Evolutionary conservation across 148 eudicot genomes (phyloP), one percentile per base, ranked within the genome.

Genomic region (Cornus florida): DNA sequence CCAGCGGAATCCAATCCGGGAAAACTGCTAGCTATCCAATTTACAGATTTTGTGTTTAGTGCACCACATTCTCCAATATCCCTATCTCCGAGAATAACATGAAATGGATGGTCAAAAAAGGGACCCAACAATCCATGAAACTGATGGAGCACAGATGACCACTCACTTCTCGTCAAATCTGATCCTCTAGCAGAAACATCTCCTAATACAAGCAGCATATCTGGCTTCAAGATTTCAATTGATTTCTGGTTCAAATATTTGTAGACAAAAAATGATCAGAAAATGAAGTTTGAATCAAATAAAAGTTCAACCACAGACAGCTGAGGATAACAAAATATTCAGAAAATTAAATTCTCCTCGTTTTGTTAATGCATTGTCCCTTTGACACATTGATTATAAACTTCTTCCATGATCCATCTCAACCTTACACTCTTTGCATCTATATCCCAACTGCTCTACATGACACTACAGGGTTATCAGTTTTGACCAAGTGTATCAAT

Each of bases 171-270:
- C 6, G 75, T 69, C 72, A 84, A 69, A 32, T 80, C 67, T 60
- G 81, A 78, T 46, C 86, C 86, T 80, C 71, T 69, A 38, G 83
- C 83, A 62, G 86, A 84, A 39, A 84, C 72, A 77, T 84, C 86
- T 73, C 86, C 86, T 73, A 84, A 64, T 50, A 84, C 83, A 70
- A 84, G 83, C 81, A 84, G 86, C 86, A 84, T 77, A 74, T 84
- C 86, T 74, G 86, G 83, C 86, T 80, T 84, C 83, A 84, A 80
- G 74, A 80, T 68, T 62, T 84, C 81, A 84, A 80, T 80, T 62
- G 86, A 84, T 84, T 84, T 84, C 86, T 84, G 86, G 78, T 84
- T 80, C 81, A 80, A 77, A 76, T 41, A 24, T 83, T 39, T 56
- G 67, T 28, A 75, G 32, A 68, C 50, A 62, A 20, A 39, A 77